Percentiles rank a stretch among this genome's conserved stretches.
Evolutionary conservation across 805 yeast genomes (phyloP).

Genomic region (Cyberlindnera nakhonratchasimensis): DNA sequence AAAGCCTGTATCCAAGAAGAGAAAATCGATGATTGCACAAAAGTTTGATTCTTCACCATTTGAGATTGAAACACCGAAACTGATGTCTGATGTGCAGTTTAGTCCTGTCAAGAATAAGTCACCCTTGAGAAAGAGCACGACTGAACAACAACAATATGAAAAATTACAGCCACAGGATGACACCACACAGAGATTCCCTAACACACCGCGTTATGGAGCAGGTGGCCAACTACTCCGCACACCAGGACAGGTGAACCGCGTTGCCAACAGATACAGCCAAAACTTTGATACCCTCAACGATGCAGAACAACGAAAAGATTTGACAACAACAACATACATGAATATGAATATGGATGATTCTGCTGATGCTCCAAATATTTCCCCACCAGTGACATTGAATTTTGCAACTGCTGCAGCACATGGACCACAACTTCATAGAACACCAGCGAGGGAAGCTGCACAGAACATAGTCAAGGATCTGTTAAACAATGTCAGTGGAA

Average conservation of each 20-base stretch:
- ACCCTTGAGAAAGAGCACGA: conserved; percentile 14
- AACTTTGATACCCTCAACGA: conserved; percentile 4
- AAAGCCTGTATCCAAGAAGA: conserved; percentile 18
- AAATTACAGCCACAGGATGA: conserved; percentile 10
- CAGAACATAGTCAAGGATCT: conserved; percentile 26
- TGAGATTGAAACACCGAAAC: conserved; percentile 27
- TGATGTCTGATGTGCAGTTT: conserved; percentile 27
- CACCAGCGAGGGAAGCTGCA: conserved; percentile 27
- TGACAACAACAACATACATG: neutral
- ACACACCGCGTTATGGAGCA: conserved; percentile 43
- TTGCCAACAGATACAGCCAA: conserved; percentile 20
- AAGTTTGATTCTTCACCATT: conserved; percentile 29
- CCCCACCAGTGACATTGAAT: conserved; percentile 27
- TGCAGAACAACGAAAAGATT: neutral
- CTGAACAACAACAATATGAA: neutral
- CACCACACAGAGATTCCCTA: conserved; percentile 40
- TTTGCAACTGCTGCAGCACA: conserved; percentile 16
- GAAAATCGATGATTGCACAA: conserved; percentile 27
- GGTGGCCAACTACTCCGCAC: conserved; percentile 35
- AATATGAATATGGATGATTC: conserved; percentile 23
- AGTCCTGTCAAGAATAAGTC: conserved; percentile 21
- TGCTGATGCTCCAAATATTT: conserved; percentile 21
- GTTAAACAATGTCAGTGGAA: conserved; percentile 26
- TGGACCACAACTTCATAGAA: conserved; percentile 3
- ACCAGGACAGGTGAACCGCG: conserved; percentile 19